These are phyloP conservation scores for Wickerhamomyces rabaulensis DNA, from an alignment of 805 yeast genomes.

Conservation along the genomic window DNA sequence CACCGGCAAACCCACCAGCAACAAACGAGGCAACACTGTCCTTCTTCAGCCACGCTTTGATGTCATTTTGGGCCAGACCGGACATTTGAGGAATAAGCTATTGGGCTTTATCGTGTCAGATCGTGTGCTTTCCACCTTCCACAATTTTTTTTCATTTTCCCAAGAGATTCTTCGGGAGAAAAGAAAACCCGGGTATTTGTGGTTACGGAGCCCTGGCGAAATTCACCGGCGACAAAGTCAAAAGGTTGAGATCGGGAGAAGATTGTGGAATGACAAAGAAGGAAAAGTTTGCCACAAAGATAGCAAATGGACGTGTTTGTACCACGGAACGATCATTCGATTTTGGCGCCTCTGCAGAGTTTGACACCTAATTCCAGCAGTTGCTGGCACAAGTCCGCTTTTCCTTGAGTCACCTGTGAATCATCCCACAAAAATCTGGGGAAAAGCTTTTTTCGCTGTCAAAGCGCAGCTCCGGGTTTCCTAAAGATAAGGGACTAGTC, in stretches of 20 bases:
- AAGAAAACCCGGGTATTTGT: too few relatives aligned
- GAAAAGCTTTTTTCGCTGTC: not conserved
- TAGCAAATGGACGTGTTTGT: too few relatives aligned
- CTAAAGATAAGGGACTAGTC: not conserved
- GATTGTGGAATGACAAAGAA: too few relatives aligned
- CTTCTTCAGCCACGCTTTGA: constrained; percentile 25
- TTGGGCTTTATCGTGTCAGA: not conserved
- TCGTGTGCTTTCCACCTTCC: not conserved
- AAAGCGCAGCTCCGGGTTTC: not conserved
- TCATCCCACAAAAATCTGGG: not conserved
- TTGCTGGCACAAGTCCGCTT: too few relatives aligned
- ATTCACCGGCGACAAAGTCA: too few relatives aligned
- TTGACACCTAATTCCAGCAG: too few relatives aligned
- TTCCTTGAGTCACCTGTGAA: not conserved
- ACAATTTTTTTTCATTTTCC: not conserved
- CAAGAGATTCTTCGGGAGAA: too few relatives aligned
- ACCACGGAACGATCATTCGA: not conserved
- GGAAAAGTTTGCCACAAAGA: too few relatives aligned
- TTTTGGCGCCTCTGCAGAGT: too few relatives aligned
- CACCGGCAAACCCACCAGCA: constrained; percentile 78
- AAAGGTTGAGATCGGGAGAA: not conserved
- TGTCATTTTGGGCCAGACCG: not conserved
- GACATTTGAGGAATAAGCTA: not conserved
- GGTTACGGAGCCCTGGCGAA: not conserved
- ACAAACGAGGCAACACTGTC: constrained; percentile 60